Percentiles rank a stretch among this genome's conserved stretches.
Conservation (phyloP, 768 basidiomycete genomes). For the Hortiboletus flavorubellus region DNA sequence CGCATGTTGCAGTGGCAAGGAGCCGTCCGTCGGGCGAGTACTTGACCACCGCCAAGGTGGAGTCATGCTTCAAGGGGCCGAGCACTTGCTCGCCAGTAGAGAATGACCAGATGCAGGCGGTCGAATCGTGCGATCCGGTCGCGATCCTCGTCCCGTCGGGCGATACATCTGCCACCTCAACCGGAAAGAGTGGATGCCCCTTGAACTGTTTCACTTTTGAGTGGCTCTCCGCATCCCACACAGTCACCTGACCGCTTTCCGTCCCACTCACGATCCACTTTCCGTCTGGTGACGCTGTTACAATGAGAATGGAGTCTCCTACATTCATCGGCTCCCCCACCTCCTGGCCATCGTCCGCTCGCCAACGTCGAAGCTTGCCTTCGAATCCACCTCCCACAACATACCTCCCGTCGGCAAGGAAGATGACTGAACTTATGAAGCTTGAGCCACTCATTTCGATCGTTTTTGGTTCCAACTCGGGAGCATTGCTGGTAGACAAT, state of each 20-base stretch:
- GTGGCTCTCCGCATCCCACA: slow-evolving; percentile 4
- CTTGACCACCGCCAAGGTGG: slow-evolving; percentile 5
- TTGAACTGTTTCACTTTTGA: background rate
- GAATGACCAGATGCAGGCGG: slow-evolving; percentile 1
- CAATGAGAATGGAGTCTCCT: background rate
- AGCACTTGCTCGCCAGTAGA: slow-evolving; percentile 1
- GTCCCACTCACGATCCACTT: background rate
- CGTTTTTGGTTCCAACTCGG: background rate
- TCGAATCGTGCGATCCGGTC: slow-evolving; percentile 9
- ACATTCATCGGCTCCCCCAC: background rate
- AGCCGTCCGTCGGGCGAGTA: slow-evolving; percentile 7
- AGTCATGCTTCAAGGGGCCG: background rate
- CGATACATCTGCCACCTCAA: slow-evolving; percentile 7
- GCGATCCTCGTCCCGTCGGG: slow-evolving; percentile 10
- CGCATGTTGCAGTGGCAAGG: slow-evolving; percentile 7
- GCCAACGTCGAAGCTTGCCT: slow-evolving; percentile 1
- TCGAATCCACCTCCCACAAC: slow-evolving; percentile 2
- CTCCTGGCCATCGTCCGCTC: background rate
- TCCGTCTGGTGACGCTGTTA: slow-evolving; percentile 2
- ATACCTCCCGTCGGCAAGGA: background rate
- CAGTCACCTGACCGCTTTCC: background rate
- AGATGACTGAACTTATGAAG: background rate
- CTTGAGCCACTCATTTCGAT: background rate
- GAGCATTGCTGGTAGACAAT: background rate
- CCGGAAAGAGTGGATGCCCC: background rate